Base-by-base conservation (phyloP, 306 rosid genomes). In the Quercus alba region DNA sequence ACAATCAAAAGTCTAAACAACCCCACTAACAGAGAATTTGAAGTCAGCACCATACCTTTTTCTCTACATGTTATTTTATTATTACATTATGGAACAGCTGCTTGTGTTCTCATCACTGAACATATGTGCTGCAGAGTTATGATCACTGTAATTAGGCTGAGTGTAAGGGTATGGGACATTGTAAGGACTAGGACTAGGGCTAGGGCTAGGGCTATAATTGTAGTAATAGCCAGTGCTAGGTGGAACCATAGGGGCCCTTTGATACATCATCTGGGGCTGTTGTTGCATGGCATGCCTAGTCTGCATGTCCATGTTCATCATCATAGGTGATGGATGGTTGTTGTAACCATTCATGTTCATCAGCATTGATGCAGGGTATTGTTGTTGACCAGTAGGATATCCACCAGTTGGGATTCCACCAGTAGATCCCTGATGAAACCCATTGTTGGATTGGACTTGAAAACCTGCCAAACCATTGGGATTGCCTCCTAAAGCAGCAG, bases 221-320 rank as follows among this genome's bases (percentile, higher is more conserved):
- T 84, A 77, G 87, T 86, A 89, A 84, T 91, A 94, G 55, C 97
- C 94, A 62, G 97, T 93, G 77, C 72, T 94, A 0, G 97, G 85
- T 25, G 99, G 94, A 79, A 89, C 55, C 28, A 72, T 28, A 0
- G 93, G 93, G 3, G 97, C 88, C 79, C 93, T 91, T 30, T 94
- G 89, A 82, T 91, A 93, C 99, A 94, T 91, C 92, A 93, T 90
- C 80, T 93, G 99, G 1, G 97, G 91, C 52, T 90, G 98, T 21
- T 84, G 93, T 20, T 84, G 91, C 89, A 88, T 80, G n/a, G 73
- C 90, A 38, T 88, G 92, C 85, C 91, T 90, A 0, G 85, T 80
- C 77, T 87, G 89, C 84, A 88, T 74, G 81, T 85, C 85, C 92
- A 90, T 87, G 81, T 91, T 93, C 94, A 84, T 85, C 86, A 88